These are phyloP conservation scores for Pseudomonodictys pantanalensis DNA, from an alignment of 495 filamentous ascomycete species.

Conservation along the genomic window DNA sequence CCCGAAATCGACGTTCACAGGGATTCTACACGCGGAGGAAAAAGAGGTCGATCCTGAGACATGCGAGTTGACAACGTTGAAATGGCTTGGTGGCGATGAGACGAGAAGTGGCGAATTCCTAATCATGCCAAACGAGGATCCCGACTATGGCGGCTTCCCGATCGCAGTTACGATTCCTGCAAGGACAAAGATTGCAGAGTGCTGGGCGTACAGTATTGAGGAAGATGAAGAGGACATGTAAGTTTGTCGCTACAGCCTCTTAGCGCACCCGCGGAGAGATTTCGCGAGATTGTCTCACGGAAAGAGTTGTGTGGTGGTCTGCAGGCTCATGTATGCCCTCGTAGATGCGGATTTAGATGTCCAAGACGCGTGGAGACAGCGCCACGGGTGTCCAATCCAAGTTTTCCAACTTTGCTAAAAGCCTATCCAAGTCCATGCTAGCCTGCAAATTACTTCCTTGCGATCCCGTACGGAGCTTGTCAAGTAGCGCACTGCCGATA, in stretches of 20 bases:
- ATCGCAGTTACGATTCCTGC: constrained; percentile 51
- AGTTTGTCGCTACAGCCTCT: no score
- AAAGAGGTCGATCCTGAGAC: constrained; percentile 38
- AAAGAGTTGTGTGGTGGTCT: no score
- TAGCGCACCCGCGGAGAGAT: no score
- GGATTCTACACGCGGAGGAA: not conserved
- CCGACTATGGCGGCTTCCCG: constrained; percentile 53
- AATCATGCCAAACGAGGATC: constrained; percentile 53
- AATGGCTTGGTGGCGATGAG: constrained; percentile 52
- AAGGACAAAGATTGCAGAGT: constrained; percentile 49
- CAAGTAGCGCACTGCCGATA: not conserved
- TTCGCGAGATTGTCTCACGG: no score
- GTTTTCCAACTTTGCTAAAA: not conserved
- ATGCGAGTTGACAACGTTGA: constrained; percentile 41
- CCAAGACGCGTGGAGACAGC: no score
- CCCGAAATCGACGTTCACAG: constrained; percentile 26
- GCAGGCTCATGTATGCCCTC: no score
- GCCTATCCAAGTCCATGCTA: not conserved
- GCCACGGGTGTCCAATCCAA: no score
- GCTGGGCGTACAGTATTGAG: constrained; percentile 45
- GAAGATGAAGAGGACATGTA: constrained; percentile 10
- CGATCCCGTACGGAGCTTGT: not conserved
- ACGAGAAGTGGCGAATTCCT: constrained; percentile 46
- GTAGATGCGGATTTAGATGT: no score
- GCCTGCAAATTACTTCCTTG: not conserved